Conservation (phyloP, 345 rosid genomes). For the Lagerstroemia speciosa region DNA sequence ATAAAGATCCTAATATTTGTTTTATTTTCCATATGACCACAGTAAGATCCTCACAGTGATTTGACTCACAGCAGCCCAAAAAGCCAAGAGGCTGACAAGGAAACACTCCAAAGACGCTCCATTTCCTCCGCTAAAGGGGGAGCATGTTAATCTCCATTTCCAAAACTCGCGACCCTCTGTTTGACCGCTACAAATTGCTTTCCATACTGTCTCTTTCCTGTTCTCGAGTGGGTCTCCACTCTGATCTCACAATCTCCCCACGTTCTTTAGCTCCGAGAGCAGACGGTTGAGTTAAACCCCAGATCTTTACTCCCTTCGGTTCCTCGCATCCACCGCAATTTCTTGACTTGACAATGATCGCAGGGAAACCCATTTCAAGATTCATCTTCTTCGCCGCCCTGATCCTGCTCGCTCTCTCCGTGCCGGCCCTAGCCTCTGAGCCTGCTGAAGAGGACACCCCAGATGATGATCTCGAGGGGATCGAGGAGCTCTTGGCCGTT, state of each 20-base stretch:
- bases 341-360: not conserved
- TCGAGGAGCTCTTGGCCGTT: conserved; percentile 54
- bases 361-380: conserved; percentile 35
- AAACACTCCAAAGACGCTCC: too few species aligned
- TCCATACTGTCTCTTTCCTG: not conserved
- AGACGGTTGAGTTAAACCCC: not conserved
- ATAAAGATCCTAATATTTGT: too few species aligned
- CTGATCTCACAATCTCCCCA: not conserved
- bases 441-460: conserved; percentile 13
- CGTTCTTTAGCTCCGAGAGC: not conserved
- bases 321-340: not conserved
- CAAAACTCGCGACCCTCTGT: not conserved
- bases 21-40: too few species aligned
- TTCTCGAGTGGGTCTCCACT: not conserved
- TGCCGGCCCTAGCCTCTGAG: conserved; percentile 26
- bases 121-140: too few species aligned
- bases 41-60: too few species aligned
- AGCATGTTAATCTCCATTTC: too few species aligned
- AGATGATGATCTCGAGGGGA: conserved; percentile 23
- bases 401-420: conserved; percentile 37
- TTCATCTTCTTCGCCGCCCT: conserved; percentile 29
- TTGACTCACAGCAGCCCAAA: too few species aligned
- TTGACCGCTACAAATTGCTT: not conserved
- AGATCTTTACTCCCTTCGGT: not conserved
- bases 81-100: too few species aligned